These are phyloP conservation scores for Ilyonectria sp. DNA, from an alignment of 2,329 filamentous ascomycete species.

Conservation along the genomic window DNA sequence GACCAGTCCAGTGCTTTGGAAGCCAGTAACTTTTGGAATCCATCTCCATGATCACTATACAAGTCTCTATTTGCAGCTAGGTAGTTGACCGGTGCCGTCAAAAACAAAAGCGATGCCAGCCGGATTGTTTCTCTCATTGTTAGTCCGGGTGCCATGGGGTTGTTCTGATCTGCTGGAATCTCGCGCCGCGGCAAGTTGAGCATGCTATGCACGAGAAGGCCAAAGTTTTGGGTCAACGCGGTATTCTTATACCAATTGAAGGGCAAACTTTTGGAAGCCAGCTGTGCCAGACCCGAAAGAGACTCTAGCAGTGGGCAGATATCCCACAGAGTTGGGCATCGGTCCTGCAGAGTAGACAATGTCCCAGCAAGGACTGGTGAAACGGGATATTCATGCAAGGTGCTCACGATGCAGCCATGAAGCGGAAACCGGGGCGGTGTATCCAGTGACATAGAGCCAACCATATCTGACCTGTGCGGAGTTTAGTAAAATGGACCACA, in stretches of 20 bases:
- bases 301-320: conserved; percentile 1
- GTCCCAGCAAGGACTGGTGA: background rate
- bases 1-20: background rate
- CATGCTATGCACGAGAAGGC: background rate
- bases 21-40: background rate
- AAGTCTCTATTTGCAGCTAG: background rate
- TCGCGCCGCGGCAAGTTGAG: background rate
- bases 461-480: background rate
- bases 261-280: background rate
- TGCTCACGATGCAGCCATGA: background rate
- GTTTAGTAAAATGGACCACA: background rate
- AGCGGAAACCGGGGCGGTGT: background rate
- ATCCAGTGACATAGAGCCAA: background rate
- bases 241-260: background rate
- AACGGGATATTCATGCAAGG: too few relatives aligned
- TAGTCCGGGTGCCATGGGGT: background rate
- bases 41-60: background rate
- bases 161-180: background rate
- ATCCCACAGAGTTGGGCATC: background rate
- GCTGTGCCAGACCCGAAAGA: background rate
- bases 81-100: background rate
- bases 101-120: background rate
- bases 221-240: background rate
- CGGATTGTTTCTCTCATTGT: background rate
- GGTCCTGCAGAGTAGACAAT: background rate